Conservation (phyloP, 1,139 yeast species). For the Kodamaea plutei region DNA sequence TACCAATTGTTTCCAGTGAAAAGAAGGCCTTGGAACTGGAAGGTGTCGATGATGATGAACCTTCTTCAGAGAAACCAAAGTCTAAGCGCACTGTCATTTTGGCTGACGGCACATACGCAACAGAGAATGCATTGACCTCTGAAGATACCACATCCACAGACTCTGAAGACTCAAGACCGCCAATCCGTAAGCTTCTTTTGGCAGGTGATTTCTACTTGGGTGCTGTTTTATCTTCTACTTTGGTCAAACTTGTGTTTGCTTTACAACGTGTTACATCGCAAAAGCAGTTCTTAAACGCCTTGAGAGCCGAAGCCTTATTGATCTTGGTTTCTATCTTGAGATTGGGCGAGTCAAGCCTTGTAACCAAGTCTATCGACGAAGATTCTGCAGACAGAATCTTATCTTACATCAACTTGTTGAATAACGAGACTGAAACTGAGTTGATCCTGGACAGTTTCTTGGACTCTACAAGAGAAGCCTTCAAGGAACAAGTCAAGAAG, state of each 20-base stretch:
- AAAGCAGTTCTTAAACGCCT: slow-evolving; percentile 63
- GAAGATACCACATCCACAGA: slow-evolving; percentile 16
- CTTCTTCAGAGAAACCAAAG: slow-evolving; percentile 21
- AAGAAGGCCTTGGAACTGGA: slow-evolving; percentile 41
- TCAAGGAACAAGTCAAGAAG: slow-evolving; percentile 55
- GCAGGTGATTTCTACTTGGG: slow-evolving; percentile 91
- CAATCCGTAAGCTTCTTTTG: slow-evolving; percentile 76
- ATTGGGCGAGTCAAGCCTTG: slow-evolving; percentile 80
- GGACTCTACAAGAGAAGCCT: slow-evolving; percentile 84
- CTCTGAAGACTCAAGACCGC: slow-evolving; percentile 46
- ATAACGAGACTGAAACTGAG: slow-evolving; percentile 54
- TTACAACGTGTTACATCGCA: slow-evolving; percentile 58
- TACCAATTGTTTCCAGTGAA: slow-evolving; percentile 82
- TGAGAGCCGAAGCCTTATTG: slow-evolving; percentile 92
- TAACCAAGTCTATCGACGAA: slow-evolving; percentile 80
- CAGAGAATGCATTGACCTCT: slow-evolving; percentile 80
- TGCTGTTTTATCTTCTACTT: slow-evolving; percentile 81
- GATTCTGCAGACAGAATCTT: slow-evolving; percentile 91
- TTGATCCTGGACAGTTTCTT: slow-evolving; percentile 70
- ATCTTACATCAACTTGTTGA: slow-evolving; percentile 72
- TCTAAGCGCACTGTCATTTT: slow-evolving; percentile 73
- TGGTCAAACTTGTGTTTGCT: slow-evolving; percentile 83
- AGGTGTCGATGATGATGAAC: slow-evolving; percentile 28
- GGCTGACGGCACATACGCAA: slow-evolving; percentile 98
- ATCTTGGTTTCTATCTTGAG: slow-evolving; percentile 89